phyloP scores from a whole-genome alignment of 106 monocot species.

The Phalaenopsis equestris region DNA sequence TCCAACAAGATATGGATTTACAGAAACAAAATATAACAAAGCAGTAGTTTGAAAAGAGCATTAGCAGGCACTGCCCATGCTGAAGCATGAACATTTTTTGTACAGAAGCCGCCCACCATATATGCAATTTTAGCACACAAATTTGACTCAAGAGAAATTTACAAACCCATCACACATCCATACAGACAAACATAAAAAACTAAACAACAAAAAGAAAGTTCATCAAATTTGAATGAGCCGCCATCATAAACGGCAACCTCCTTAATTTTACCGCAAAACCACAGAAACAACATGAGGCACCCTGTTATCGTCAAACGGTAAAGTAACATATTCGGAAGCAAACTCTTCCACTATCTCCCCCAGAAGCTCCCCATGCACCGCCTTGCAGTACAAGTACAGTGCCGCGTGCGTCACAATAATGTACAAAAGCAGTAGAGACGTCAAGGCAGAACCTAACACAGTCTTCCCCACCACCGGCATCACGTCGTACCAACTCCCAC shows the following conservation, averaged over 20 bases:
- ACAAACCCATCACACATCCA: background rate
- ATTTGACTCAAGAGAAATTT: background rate
- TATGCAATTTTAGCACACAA: background rate
- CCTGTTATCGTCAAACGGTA: constrained; percentile 47
- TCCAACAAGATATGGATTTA: background rate
- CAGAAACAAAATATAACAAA: background rate
- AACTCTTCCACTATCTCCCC: constrained; percentile 56
- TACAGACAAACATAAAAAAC: background rate
- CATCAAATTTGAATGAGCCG: background rate
- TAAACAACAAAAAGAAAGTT: background rate
- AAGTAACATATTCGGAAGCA: constrained; percentile 38
- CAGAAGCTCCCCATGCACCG: constrained; percentile 56
- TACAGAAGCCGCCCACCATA: constrained; percentile 2
- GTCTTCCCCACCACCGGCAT: constrained; percentile 30
- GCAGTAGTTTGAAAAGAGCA: background rate
- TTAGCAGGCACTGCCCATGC: background rate
- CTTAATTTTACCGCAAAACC: constrained; percentile 12
- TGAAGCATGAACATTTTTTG: constrained; percentile 4
- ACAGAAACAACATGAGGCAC: constrained; percentile 62
- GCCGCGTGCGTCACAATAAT: constrained; percentile 29
- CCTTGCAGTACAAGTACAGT: constrained; percentile 58
- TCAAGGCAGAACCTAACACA: constrained; percentile 19
- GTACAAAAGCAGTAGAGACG: constrained; percentile 33
- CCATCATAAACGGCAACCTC: background rate
- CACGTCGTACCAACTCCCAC: constrained; percentile 4